phyloP scores from a whole-genome alignment of 768 basidiomycete genomes.

The Crassisporium funariophilum region DNA sequence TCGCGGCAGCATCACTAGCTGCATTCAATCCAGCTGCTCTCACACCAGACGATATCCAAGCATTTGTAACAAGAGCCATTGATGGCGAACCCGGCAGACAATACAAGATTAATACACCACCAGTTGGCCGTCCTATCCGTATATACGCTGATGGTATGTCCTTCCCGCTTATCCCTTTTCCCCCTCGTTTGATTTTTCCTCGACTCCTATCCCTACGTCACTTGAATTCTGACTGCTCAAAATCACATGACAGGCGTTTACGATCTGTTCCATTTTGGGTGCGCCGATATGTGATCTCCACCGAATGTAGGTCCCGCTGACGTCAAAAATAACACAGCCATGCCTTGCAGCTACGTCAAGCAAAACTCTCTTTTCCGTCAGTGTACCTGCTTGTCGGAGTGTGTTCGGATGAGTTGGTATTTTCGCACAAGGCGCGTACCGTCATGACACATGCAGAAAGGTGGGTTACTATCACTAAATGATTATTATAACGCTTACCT shows the following conservation, averaged over 20 bases:
- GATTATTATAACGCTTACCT: too few species aligned
- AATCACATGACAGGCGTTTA: conserved; percentile 72
- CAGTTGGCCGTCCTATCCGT: conserved; percentile 76
- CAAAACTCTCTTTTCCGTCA: conserved; percentile 88
- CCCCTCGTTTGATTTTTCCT: conserved; percentile 10
- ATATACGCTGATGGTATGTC: conserved; percentile 90
- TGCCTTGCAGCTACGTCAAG: conserved; percentile 93
- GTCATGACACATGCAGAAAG: conserved; percentile 91
- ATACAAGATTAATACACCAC: conserved; percentile 89
- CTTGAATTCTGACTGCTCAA: conserved; percentile 11
- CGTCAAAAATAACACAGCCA: conserved; percentile 55
- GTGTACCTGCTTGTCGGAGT: conserved; percentile 96
- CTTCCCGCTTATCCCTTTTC: neutral
- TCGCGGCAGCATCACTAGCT: conserved; percentile 36
- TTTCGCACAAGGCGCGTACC: conserved; percentile 74
- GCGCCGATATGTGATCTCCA: conserved; percentile 22
- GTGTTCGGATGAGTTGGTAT: conserved; percentile 83
- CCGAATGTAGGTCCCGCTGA: conserved; percentile 3
- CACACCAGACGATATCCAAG: conserved; percentile 76
- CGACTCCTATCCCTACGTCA: conserved; percentile 28
- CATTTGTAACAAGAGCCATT: conserved; percentile 75
- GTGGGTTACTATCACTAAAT: conserved; percentile 34
- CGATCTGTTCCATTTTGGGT: conserved; percentile 98
- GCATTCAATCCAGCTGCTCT: conserved; percentile 68
- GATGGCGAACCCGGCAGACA: conserved; percentile 62